A percentile compares a stretch with the other conserved stretches of the same genome.
Evolutionary conservation across 495 filamentous ascomycete species (phyloP).

Genomic region (Hypoxylon subgilvum): DNA sequence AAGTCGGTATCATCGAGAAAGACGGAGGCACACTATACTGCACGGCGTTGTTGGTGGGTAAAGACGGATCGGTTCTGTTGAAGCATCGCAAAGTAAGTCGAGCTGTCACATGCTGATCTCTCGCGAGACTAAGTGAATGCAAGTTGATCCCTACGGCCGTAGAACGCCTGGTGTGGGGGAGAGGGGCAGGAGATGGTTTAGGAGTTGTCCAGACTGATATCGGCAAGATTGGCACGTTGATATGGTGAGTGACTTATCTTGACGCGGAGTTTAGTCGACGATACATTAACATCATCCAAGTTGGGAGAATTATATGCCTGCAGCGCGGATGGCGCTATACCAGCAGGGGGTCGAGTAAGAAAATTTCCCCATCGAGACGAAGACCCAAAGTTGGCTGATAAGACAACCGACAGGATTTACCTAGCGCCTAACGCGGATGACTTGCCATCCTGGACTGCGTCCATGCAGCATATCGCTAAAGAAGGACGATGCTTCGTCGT

Average conservation of each 20-base stretch:
- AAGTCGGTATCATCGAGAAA: constrained; percentile 52
- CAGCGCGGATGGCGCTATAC: constrained; percentile 49
- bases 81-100: constrained; percentile 48
- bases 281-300: too few species aligned
- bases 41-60: constrained; percentile 44
- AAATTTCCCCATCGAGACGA: not conserved
- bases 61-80: constrained; percentile 44
- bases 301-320: constrained; percentile 56
- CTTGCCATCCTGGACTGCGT: constrained; percentile 47
- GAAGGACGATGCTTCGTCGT: constrained; percentile 53
- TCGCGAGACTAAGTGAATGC: constrained; percentile 11
- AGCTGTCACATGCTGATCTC: not conserved
- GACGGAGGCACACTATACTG: constrained; percentile 52
- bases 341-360: constrained; percentile 51
- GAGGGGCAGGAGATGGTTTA: constrained; percentile 48
- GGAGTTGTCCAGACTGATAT: constrained; percentile 50
- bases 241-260: constrained; percentile 44
- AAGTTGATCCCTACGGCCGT: constrained; percentile 51
- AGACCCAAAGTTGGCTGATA: not conserved
- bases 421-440: constrained; percentile 52
- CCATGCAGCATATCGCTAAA: constrained; percentile 55
- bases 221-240: constrained; percentile 51
- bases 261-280: too few species aligned
- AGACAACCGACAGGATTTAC: constrained; percentile 41
- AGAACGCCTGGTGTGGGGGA: constrained; percentile 51